Base-by-base conservation (phyloP, 2,329 filamentous ascomycete species). In the Botrytis aclada region DNA sequence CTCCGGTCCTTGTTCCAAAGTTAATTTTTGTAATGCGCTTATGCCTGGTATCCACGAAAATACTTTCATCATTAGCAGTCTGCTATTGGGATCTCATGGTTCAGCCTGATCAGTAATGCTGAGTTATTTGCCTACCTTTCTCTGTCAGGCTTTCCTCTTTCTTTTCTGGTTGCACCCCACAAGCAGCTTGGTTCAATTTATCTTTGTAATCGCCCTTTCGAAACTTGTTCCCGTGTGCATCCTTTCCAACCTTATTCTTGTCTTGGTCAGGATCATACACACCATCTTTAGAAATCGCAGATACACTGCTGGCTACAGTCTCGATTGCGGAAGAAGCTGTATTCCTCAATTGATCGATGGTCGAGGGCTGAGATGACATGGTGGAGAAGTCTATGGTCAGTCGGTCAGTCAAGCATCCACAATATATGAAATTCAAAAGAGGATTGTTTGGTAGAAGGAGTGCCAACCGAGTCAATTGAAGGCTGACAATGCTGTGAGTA, bases 301-400 rank as follows among this genome's bases (percentile, higher is more conserved):
- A 62, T 51, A 74, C 29, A 5, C 62, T 73, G 29, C 71, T 74
- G 5, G 72, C 37, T 18, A 77, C 63, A 37, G 74, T 69, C 25
- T 77, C 58, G 39, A 64, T 69, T 18, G 75, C 73, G 39, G 67
- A 69, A 34, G 74, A 73, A 14, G 75, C 74, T 47, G 72, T 76
- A 29, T 62, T 67, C 70, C 74, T 76, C 62, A 79, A 54, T 47
- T 45, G 71, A n/a, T 78, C 74, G n/a, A 74, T n/a, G 10, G 75
- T 76, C 56, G 76, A 76, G 34, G 76, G 75, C 67, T 79, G 74
- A 70, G 70, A 72, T 34, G 78, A 77, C 77, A 79, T 80, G 39
- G 37, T 34, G 70, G 16, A 25, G 65, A 25, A 56, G 20, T 61
- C 67, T 60, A 32, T 9, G 34, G 12, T n/a, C 29, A 34, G 20